These are phyloP conservation scores for Jacaranda copaia DNA, from an alignment of 257 asterid species.

Conservation along the genomic window DNA sequence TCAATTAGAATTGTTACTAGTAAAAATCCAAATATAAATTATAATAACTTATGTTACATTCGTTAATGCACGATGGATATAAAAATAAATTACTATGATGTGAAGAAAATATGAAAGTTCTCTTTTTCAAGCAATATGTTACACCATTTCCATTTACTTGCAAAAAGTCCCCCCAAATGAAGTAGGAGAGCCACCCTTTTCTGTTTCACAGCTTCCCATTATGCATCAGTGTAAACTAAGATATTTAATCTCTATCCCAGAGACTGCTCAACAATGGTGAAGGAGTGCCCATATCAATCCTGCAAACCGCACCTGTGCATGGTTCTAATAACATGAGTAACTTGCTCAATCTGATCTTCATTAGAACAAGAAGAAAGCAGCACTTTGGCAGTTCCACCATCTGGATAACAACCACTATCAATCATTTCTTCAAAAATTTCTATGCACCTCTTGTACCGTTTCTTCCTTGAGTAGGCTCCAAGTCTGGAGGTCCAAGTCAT, in stretches of 20 bases:
- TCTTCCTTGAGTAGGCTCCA: slow-evolving; percentile 83
- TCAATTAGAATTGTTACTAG: too few species aligned
- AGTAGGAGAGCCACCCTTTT: too few species aligned
- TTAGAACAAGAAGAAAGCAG: slow-evolving; percentile 72
- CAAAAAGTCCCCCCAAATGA: too few species aligned
- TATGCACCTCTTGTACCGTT: slow-evolving; percentile 63
- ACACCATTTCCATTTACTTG: too few species aligned
- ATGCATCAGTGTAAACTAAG: too few species aligned
- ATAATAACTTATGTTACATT: too few species aligned
- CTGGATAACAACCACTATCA: slow-evolving; percentile 81
- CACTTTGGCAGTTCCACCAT: slow-evolving; percentile 87
- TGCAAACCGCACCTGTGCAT: slow-evolving; percentile 55
- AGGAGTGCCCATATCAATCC: slow-evolving; percentile 22
- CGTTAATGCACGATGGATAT: too few species aligned
- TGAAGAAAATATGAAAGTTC: too few species aligned
- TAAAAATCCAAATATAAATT: too few species aligned
- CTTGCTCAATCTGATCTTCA: slow-evolving; percentile 78
- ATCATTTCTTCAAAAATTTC: slow-evolving; percentile 90
- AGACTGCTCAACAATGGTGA: not conserved
- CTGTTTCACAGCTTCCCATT: too few species aligned
- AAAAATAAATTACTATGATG: too few species aligned
- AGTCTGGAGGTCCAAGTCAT: slow-evolving; percentile 81
- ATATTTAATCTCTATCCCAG: not conserved
- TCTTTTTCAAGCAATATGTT: too few species aligned
- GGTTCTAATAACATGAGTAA: slow-evolving; percentile 70